Conservation (phyloP, 441 rosid species). For the Mallotus japonicus region DNA sequence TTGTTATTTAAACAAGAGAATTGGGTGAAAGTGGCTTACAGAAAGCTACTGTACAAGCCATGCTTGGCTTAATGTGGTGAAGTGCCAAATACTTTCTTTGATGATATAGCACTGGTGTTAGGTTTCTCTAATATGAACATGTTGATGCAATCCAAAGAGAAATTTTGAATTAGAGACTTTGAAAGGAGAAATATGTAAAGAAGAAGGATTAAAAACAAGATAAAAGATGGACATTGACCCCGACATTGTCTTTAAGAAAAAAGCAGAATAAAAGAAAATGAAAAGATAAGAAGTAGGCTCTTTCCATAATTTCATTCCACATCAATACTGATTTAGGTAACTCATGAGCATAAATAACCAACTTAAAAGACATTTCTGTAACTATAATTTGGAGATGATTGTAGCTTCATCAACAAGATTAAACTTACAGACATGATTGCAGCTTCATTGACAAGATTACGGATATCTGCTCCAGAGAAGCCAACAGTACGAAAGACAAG, state of each 20-base stretch:
- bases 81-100: not conserved
- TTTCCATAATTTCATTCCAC: not conserved
- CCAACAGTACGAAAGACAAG: constrained; percentile 96
- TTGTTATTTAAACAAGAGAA: not conserved
- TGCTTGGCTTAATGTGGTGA: not conserved
- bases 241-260: not conserved
- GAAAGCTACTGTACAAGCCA: not conserved
- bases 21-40: not conserved
- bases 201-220: not conserved
- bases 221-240: not conserved
- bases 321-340: not conserved
- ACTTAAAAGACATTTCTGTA: not conserved
- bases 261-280: not conserved
- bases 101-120: not conserved
- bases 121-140: not conserved
- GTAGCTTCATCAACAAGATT: not conserved
- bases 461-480: constrained; percentile 95
- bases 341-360: not conserved
- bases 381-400: not conserved
- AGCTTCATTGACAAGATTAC: constrained; percentile 95
- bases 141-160: not conserved
- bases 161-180: not conserved
- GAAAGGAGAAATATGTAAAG: not conserved
- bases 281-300: not conserved
- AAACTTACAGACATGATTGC: constrained; percentile 95